Conservation (phyloP, 371 early-diverging fungal genomes). For the Blakeslea trispora region DNA sequence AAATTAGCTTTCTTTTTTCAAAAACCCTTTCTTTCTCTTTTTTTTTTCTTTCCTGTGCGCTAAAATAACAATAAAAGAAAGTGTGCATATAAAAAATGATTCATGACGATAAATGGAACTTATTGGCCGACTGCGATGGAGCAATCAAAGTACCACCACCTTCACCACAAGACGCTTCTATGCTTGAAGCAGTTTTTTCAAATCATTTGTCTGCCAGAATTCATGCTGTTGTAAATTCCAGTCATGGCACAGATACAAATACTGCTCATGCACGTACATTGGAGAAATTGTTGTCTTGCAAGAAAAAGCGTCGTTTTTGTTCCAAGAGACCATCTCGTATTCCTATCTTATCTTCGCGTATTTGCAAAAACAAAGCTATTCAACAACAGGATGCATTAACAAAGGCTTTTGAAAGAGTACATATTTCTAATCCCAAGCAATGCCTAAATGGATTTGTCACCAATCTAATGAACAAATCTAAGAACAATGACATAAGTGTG, state of each 20-base stretch:
- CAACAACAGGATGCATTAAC: constrained; percentile 12
- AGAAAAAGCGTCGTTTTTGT: constrained; percentile 3
- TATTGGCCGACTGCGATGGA: constrained; percentile 2
- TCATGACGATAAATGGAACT: constrained; percentile 12
- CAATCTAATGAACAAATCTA: constrained; percentile 6
- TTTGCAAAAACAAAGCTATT: constrained; percentile 8
- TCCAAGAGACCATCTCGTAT: constrained; percentile 16
- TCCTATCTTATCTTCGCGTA: constrained; percentile 17
- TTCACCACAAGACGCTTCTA: constrained; percentile 16
- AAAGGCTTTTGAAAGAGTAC: background rate
- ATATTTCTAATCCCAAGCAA: background rate
- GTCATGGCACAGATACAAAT: background rate
- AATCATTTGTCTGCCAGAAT: constrained; percentile 12
- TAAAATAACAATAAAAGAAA: constrained; percentile 1
- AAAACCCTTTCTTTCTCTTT: background rate
- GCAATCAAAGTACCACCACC: constrained; percentile 14
- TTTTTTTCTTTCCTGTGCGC: background rate
- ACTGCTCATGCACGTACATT: constrained; percentile 10
- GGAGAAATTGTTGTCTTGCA: constrained; percentile 2
- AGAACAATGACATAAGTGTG: constrained; percentile 4
- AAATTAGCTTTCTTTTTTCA: background rate
- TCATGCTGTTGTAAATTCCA: constrained; percentile 3
- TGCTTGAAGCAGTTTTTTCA: constrained; percentile 15
- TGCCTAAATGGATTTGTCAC: constrained; percentile 2
- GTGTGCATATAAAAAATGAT: constrained; percentile 14